Evolutionary conservation across 805 yeast species (phyloP).

Genomic region (Barnettozyma wickerhamii): DNA sequence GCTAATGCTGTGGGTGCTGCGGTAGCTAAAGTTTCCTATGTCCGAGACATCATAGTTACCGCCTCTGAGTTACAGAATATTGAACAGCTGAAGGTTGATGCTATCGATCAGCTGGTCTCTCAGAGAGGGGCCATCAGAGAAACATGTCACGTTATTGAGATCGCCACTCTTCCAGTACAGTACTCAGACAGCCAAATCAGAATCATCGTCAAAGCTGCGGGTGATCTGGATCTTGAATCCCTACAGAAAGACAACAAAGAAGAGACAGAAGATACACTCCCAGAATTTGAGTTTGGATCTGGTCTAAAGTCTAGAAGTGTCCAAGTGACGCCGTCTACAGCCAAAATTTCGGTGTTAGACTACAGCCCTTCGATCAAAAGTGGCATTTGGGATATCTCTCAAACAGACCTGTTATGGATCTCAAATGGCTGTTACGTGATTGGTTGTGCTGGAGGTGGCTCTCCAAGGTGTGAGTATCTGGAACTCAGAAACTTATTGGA

Average conservation of each 20-base stretch:
- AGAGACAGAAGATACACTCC: too few relatives aligned
- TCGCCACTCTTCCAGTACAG: conserved; percentile 17
- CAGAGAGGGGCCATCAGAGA: conserved; percentile 10
- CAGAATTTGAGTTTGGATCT: too few relatives aligned
- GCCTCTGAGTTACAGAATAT: conserved; percentile 5
- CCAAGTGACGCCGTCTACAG: neutral
- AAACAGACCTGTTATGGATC: conserved; percentile 34
- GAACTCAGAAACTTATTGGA: conserved; percentile 30
- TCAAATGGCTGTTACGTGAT: conserved; percentile 39
- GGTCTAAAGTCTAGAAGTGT: too few relatives aligned
- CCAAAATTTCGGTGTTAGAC: conserved; percentile 4
- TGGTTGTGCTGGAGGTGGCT: conserved; percentile 48
- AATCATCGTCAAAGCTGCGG: conserved; percentile 19
- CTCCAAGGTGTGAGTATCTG: conserved; percentile 36
- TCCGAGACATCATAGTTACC: neutral
- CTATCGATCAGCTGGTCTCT: conserved; percentile 12
- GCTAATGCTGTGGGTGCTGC: conserved; percentile 54
- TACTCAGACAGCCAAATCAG: conserved; percentile 17
- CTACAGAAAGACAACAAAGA: neutral
- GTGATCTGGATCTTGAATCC: conserved; percentile 11
- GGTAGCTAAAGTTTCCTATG: conserved; percentile 36
- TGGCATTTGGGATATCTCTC: conserved; percentile 37
- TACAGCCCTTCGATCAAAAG: conserved; percentile 30
- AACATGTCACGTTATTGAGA: conserved; percentile 18
- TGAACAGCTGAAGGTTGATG: conserved; percentile 10